A percentile compares a stretch with the other conserved stretches of the same genome.
These are phyloP conservation scores for Metschnikowia orientalis DNA, from an alignment of 805 yeast species.

Conservation along the genomic window DNA sequence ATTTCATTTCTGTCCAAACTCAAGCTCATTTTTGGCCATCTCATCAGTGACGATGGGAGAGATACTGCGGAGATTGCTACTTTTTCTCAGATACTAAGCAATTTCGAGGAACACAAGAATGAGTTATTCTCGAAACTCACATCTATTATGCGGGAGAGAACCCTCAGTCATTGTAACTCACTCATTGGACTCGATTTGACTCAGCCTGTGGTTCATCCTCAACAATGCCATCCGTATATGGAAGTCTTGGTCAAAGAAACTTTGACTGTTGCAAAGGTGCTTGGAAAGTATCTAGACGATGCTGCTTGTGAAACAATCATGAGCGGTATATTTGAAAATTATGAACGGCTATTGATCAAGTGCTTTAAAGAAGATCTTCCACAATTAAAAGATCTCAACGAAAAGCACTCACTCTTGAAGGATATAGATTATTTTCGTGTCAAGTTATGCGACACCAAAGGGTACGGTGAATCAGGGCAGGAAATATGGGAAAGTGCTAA, in stretches of 20 bases:
- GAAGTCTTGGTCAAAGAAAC: conserved; percentile 63
- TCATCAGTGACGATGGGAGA: conserved; percentile 3
- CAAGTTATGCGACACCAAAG: conserved; percentile 54
- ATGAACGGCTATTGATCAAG: conserved; percentile 51
- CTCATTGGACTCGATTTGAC: conserved; percentile 50
- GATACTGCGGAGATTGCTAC: conserved; percentile 24
- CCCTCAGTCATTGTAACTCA: conserved; percentile 46
- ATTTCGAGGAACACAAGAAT: conserved; percentile 55
- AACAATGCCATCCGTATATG: conserved; percentile 60
- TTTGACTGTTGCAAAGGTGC: conserved; percentile 54
- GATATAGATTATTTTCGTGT: conserved; percentile 64
- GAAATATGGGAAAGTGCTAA: conserved; percentile 59
- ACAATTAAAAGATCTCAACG: conserved; percentile 46
- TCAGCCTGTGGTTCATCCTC: conserved; percentile 36
- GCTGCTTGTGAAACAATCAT: conserved; percentile 42
- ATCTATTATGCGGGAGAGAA: conserved; percentile 67
- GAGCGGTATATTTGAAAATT: conserved; percentile 51
- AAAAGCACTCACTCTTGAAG: conserved; percentile 50
- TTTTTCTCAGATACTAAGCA: conserved; percentile 29
- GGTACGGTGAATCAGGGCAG: conserved; percentile 59
- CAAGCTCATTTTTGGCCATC: conserved; percentile 12
- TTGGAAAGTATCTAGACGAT: conserved; percentile 54
- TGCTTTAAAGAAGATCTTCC: conserved; percentile 46
- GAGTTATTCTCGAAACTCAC: conserved; percentile 62
- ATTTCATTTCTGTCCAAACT: conserved; percentile 36